Evolutionary conservation across 495 filamentous ascomycete genomes (phyloP), one percentile per base, ranked within the genome.

Genomic region (Penicillium goetzii): DNA sequence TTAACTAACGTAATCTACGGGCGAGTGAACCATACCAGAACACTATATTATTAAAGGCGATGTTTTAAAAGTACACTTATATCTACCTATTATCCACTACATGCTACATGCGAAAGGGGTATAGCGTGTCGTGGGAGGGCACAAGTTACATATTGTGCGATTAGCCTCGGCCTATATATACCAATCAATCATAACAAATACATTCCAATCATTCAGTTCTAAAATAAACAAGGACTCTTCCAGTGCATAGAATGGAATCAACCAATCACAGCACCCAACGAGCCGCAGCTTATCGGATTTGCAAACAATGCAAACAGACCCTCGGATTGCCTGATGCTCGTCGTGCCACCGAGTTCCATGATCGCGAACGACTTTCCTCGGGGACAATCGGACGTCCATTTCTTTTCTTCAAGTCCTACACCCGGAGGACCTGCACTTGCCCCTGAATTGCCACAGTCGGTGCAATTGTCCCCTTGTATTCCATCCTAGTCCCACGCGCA

Each of bases 231-330:
- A 52, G 5, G 2, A 14, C 17, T 47, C 12, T 21, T 45, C 14
- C 2, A 40, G 36, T 17, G 0, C 51, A 54, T 33, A 34, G 52
- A 55, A 15, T 36, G 2, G n/a, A 23, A 36, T 36, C 30, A 36
- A 17, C 52, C 52, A 55, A 55, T 55, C 30, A 23, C n/a, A 30
- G 30, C 52, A 1, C 25, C 17, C 30, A 17, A 21, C 3, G 15
- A 55, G 32, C 19, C 52, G 52, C 19, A 32, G 54, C 68, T 71
- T 63, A 67, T 63, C 68, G n/a, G 47, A 4, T 36, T 28, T 10
- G 21, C 67, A 77, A 78, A 78, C 67, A 61, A 19, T 61, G 33
- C 72, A 77, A 77, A 75, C 73, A 59, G 4, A 2, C 6, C 36
- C 23, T 32, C 41, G 45, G 34, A 38, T 59, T 51, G 30, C 34